Conservation (phyloP, 2,329 filamentous ascomycete species). For the Botrytis elliptica region DNA sequence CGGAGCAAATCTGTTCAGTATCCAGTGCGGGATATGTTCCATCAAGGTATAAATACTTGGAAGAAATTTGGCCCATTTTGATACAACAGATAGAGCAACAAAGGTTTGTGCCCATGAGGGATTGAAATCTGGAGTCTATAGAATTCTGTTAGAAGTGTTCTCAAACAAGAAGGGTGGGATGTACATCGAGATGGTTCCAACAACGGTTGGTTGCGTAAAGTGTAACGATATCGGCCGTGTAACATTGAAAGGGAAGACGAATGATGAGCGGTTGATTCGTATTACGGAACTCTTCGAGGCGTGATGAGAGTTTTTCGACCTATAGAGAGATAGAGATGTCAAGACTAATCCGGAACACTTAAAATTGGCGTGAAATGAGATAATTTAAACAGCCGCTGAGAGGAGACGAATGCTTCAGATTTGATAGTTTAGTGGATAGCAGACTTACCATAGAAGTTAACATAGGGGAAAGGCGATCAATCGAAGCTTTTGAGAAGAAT, state of each 20-base stretch:
- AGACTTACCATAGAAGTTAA: constrained; percentile 24
- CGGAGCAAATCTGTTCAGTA: background rate
- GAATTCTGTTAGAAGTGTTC: background rate
- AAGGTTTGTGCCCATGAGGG: constrained; percentile 23
- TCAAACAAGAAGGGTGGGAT: no score
- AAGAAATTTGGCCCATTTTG: constrained; percentile 3
- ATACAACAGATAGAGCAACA: background rate
- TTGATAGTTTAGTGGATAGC: background rate
- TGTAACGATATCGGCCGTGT: constrained; percentile 33
- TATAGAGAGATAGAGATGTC: background rate
- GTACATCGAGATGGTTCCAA: constrained; percentile 13
- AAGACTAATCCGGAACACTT: background rate
- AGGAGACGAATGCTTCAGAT: background rate
- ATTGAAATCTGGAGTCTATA: constrained; percentile 26
- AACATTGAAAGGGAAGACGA: constrained; percentile 26
- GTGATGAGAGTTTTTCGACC: constrained; percentile 28
- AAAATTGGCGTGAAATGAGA: background rate
- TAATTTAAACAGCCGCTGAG: background rate
- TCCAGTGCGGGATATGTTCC: background rate
- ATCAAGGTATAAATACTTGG: background rate
- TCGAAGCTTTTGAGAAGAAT: constrained; percentile 31
- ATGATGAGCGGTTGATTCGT: constrained; percentile 25
- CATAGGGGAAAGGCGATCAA: constrained; percentile 29
- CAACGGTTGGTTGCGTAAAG: constrained; percentile 12
- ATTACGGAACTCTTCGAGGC: constrained; percentile 27